Percentiles rank a stretch among this genome's conserved stretches.
Evolutionary conservation across 75 land plant genomes (phyloP).

Genomic region (Chamaecyparis obtusa): DNA sequence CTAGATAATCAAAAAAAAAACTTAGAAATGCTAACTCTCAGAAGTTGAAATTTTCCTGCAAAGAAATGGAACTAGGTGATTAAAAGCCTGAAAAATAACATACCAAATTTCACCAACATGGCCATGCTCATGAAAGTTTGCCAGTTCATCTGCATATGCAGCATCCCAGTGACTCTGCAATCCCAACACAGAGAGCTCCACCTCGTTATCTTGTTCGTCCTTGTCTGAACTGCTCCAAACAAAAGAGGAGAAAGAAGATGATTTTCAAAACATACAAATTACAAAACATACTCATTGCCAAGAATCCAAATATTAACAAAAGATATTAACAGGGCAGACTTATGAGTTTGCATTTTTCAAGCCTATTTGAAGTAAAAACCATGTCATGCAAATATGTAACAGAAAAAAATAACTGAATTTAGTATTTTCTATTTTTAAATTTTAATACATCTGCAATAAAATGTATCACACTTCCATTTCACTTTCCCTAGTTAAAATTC

Average conservation of each 20-base stretch:
- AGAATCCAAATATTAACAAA: background rate
- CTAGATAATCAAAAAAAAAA: background rate
- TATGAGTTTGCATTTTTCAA: background rate
- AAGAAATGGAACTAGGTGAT: background rate
- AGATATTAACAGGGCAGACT: background rate
- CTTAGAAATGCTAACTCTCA: no score
- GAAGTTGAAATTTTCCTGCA: background rate
- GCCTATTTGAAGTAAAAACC: background rate
- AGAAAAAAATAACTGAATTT: background rate
- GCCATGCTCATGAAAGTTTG: conserved; percentile 93
- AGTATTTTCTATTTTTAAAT: background rate
- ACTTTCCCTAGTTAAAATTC: background rate
- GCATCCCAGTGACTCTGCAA: conserved; percentile 97
- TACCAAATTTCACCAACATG: conserved; percentile 96
- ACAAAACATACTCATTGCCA: background rate
- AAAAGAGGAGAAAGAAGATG: background rate
- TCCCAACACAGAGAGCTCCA: conserved; percentile 72
- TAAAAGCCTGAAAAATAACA: conserved; percentile 11
- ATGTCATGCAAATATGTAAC: background rate
- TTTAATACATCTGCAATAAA: background rate
- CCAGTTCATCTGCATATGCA: conserved; percentile 85
- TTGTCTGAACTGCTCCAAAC: conserved; percentile 73
- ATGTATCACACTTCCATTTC: background rate
- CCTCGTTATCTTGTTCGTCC: conserved; percentile 75
- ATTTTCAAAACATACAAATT: background rate